A percentile compares a stretch with the other conserved stretches of the same genome.
phyloP scores from a whole-genome alignment of 2,329 filamentous ascomycete genomes.

The Epichloe gansuensis region DNA sequence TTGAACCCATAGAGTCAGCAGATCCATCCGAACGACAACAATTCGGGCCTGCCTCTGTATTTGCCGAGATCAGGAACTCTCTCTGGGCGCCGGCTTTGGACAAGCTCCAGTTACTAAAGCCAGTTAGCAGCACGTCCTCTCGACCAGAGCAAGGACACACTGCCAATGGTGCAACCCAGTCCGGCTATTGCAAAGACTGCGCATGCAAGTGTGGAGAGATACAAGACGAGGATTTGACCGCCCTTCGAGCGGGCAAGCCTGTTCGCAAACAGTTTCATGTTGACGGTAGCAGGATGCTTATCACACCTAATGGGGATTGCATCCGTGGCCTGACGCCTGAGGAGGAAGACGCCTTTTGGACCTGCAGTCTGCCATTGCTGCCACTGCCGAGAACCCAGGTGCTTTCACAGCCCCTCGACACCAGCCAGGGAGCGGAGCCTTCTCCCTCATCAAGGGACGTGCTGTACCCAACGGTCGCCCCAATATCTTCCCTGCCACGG shows the following conservation, averaged over 20 bases:
- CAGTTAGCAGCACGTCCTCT: conserved; percentile 18
- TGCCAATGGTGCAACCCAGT: conserved; percentile 12
- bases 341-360: conserved; percentile 60
- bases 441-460: conserved; percentile 51
- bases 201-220: conserved; percentile 29
- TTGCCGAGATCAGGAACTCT: conserved; percentile 21
- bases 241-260: conserved; percentile 42
- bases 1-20: conserved; percentile 8
- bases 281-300: conserved; percentile 54
- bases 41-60: conserved; percentile 22
- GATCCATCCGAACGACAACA: conserved; percentile 18
- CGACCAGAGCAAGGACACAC: conserved; percentile 15
- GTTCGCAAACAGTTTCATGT: conserved; percentile 46
- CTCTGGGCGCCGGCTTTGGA: conserved; percentile 23
- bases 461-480: conserved; percentile 53
- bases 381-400: conserved; percentile 37
- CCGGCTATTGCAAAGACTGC: conserved; percentile 24
- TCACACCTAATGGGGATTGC: conserved; percentile 66
- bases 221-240: conserved; percentile 38
- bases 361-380: conserved; percentile 49
- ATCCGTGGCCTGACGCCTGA: conserved; percentile 57
- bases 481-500: conserved; percentile 43
- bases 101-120: conserved; percentile 25
- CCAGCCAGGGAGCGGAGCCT: conserved; percentile 40
- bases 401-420: conserved; percentile 45